phyloP scores from a whole-genome alignment of 495 filamentous ascomycete species.

The Friedmanniomyces endolithicus region DNA sequence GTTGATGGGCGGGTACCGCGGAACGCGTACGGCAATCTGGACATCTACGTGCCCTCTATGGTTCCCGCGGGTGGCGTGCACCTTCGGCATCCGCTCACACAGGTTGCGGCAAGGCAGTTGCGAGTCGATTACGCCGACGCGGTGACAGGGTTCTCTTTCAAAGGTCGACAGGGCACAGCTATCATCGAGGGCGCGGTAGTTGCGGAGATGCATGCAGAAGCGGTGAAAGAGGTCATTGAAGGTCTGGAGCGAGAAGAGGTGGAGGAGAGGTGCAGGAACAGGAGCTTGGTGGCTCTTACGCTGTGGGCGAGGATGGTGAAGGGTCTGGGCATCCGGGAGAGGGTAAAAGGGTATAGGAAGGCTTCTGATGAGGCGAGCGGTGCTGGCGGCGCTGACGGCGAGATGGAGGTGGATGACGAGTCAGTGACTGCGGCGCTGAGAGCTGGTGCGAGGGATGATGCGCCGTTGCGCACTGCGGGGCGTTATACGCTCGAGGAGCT shows the following conservation, averaged over 20 bases:
- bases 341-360: slow-evolving; percentile 51
- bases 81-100: slow-evolving; percentile 51
- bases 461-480: slow-evolving; percentile 13
- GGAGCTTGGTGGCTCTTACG: slow-evolving; percentile 45
- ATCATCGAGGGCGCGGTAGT: slow-evolving; percentile 65
- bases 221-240: slow-evolving; percentile 51
- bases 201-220: slow-evolving; percentile 55
- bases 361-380: not conserved
- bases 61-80: slow-evolving; percentile 71
- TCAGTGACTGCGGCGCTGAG: slow-evolving; percentile 7
- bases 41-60: slow-evolving; percentile 89
- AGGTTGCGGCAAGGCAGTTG: slow-evolving; percentile 59
- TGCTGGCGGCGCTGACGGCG: slow-evolving; percentile 16
- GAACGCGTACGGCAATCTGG: slow-evolving; percentile 80
- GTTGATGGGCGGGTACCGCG: slow-evolving; percentile 62
- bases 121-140: slow-evolving; percentile 82
- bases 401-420: too few relatives aligned
- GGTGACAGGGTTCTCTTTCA: slow-evolving; percentile 80
- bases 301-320: slow-evolving; percentile 69
- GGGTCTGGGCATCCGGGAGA: slow-evolving; percentile 63
- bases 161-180: slow-evolving; percentile 66
- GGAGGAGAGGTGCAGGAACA: slow-evolving; percentile 44
- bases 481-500: slow-evolving; percentile 9
- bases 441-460: slow-evolving; percentile 21
- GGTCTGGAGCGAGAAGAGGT: slow-evolving; percentile 50